Conservation (phyloP, 768 basidiomycete species). For the Leucocoprinus sp. region DNA sequence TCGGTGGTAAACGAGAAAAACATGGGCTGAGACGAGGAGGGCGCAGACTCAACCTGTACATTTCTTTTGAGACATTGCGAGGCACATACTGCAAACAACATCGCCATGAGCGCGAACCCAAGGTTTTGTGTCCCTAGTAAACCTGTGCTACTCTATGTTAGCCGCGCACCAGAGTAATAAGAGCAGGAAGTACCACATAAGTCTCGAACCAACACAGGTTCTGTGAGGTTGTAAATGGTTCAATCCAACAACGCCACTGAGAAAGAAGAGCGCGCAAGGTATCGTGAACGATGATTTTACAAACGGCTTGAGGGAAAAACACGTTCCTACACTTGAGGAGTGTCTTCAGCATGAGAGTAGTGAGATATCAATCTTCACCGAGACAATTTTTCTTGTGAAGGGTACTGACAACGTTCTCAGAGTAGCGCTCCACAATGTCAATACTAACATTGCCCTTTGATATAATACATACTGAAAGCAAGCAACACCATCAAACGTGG, state of each 20-base stretch:
- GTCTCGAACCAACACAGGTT: conserved; percentile 89
- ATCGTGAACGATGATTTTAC: conserved; percentile 97
- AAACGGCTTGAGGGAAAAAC: conserved; percentile 97
- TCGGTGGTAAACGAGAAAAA: too few relatives aligned
- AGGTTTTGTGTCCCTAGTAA: too few relatives aligned
- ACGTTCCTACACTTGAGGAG: conserved; percentile 99
- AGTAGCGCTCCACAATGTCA: conserved; percentile 97
- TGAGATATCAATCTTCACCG: conserved; percentile 98
- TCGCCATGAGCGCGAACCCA: too few relatives aligned
- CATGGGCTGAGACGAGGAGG: too few relatives aligned
- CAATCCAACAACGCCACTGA: conserved; percentile 98
- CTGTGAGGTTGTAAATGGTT: conserved; percentile 98
- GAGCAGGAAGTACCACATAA: conserved; percentile 99
- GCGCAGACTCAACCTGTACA: too few relatives aligned
- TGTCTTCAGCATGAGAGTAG: conserved; percentile 95
- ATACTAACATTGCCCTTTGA: conserved; percentile 99
- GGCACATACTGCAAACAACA: too few relatives aligned
- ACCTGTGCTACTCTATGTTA: too few relatives aligned
- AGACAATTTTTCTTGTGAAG: conserved; percentile 99
- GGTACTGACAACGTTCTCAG: conserved; percentile 98
- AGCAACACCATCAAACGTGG: conserved; percentile 98
- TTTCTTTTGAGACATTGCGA: too few relatives aligned
- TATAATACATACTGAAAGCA: conserved; percentile 99
- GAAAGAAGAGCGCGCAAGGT: conserved; percentile 90
- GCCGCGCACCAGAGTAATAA: too few relatives aligned